Evolutionary conservation across 2,329 filamentous ascomycete species (phyloP).

Genomic region (Ascochyta viciae-villosae): DNA sequence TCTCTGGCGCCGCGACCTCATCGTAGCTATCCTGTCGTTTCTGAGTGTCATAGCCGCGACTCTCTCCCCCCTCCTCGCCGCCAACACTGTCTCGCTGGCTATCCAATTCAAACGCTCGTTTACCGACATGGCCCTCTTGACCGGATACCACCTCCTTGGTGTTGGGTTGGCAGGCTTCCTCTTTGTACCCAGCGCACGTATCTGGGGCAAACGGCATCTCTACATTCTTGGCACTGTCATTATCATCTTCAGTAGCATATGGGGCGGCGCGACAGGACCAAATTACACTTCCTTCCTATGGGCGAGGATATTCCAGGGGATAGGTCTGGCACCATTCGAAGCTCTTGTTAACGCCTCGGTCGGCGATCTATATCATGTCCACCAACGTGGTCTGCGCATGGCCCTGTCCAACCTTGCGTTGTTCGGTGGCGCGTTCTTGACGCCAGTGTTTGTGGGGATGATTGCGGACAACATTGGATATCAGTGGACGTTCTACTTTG

Average conservation of each 20-base stretch:
- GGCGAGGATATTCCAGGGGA: conserved; percentile 83
- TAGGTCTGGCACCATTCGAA: conserved; percentile 88
- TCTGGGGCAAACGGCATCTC: conserved; percentile 92
- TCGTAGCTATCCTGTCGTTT: conserved; percentile 79
- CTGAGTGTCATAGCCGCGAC: conserved; percentile 84
- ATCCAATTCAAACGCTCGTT: conserved; percentile 71
- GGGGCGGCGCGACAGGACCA: conserved; percentile 74
- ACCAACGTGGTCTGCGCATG: conserved; percentile 86
- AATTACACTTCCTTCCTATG: conserved; percentile 77
- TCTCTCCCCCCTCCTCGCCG: conserved; percentile 84
- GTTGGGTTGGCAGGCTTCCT: conserved; percentile 82
- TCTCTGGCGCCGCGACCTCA: conserved; percentile 81
- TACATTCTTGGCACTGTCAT: conserved; percentile 80
- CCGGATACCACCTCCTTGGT: conserved; percentile 85
- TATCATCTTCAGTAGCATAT: conserved; percentile 75
- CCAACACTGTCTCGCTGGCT: conserved; percentile 81
- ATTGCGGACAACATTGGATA: conserved; percentile 80
- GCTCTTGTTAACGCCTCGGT: conserved; percentile 87
- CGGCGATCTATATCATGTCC: conserved; percentile 90
- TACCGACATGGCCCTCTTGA: conserved; percentile 80
- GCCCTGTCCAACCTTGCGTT: conserved; percentile 76
- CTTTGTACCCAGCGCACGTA: conserved; percentile 84
- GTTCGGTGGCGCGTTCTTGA: conserved; percentile 76
- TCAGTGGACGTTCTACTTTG: conserved; percentile 87
- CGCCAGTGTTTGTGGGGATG: conserved; percentile 88